Conservation (phyloP, 805 yeast species). For the Torulaspora indica region DNA sequence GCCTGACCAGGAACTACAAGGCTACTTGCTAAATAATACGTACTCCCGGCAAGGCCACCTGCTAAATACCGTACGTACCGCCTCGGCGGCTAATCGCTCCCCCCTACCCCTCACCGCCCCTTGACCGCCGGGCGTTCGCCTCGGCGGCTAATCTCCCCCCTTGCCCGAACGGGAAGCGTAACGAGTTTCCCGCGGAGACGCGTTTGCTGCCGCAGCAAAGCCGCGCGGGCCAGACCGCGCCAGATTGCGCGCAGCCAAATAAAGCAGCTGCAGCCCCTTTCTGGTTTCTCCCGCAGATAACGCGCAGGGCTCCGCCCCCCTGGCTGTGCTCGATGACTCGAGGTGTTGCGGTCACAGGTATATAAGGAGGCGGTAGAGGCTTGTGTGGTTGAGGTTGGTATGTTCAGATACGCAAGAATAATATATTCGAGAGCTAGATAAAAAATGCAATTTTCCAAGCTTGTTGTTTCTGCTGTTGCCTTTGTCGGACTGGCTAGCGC, state of each 20-base stretch:
- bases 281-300: neutral
- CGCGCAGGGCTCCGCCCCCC: neutral
- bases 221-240: neutral
- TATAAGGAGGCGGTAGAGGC: neutral
- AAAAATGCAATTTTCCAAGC: conserved; percentile 26
- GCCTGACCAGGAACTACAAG: conserved; percentile 27
- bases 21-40: conserved; percentile 30
- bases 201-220: conserved; percentile 1
- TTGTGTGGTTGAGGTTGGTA: too few species aligned
- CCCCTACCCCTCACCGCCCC: neutral
- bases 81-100: neutral
- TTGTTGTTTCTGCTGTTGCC: conserved; percentile 24
- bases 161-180: neutral
- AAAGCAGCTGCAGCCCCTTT: neutral
- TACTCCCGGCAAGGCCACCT: too few species aligned
- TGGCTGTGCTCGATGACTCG: too few species aligned
- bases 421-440: too few species aligned
- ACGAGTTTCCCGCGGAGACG: neutral
- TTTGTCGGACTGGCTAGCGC: conserved; percentile 16
- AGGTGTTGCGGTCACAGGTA: neutral
- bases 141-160: conserved; percentile 1
- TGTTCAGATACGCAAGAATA: too few species aligned
- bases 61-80: too few species aligned
- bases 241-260: too few species aligned
- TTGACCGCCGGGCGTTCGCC: neutral